phyloP scores from a whole-genome alignment of 768 basidiomycete species.

The Boletus rubescentipes region DNA sequence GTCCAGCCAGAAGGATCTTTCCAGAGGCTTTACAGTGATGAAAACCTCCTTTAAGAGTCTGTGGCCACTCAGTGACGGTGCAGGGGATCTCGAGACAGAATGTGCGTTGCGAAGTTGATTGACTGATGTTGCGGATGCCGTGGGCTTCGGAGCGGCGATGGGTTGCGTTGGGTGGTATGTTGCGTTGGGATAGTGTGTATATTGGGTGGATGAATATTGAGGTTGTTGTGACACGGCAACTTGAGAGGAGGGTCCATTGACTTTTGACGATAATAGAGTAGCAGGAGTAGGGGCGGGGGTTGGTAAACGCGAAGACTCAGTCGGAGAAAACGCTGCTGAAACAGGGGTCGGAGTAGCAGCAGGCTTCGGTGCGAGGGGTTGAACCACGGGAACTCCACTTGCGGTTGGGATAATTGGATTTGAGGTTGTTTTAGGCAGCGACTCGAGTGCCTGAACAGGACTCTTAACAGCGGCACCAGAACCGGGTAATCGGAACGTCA shows the following conservation, averaged over 20 bases:
- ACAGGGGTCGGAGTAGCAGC: slow-evolving; percentile 17
- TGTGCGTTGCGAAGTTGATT: slow-evolving; percentile 24
- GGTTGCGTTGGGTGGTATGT: slow-evolving; percentile 42
- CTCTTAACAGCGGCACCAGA: slow-evolving; percentile 19
- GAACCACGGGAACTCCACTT: slow-evolving; percentile 14
- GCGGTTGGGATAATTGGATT: slow-evolving; percentile 10
- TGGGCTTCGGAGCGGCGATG: slow-evolving; percentile 18
- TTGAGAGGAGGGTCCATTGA: slow-evolving; percentile 32
- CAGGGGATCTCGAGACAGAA: slow-evolving; percentile 33
- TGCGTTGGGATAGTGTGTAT: slow-evolving; percentile 56
- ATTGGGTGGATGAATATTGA: slow-evolving; percentile 34
- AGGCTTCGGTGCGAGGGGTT: slow-evolving; percentile 27
- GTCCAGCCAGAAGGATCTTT: slow-evolving; percentile 58
- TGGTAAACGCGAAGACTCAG: slow-evolving; percentile 21
- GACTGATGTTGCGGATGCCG: slow-evolving; percentile 10
- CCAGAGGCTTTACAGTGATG: slow-evolving; percentile 58
- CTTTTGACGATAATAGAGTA: slow-evolving; percentile 17
- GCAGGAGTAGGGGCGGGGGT: slow-evolving; percentile 18
- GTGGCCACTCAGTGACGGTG: slow-evolving; percentile 31
- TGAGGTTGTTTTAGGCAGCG: slow-evolving; percentile 21
- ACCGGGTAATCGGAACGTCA: slow-evolving; percentile 26
- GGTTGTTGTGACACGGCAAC: slow-evolving; percentile 32
- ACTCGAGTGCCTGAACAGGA: slow-evolving; percentile 20
- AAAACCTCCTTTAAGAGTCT: slow-evolving; percentile 53
- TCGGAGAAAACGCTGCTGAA: slow-evolving; percentile 22